These are phyloP conservation scores for Apophysomyces sp. DNA, from an alignment of 371 early-diverging fungal genomes.

Conservation along the genomic window DNA sequence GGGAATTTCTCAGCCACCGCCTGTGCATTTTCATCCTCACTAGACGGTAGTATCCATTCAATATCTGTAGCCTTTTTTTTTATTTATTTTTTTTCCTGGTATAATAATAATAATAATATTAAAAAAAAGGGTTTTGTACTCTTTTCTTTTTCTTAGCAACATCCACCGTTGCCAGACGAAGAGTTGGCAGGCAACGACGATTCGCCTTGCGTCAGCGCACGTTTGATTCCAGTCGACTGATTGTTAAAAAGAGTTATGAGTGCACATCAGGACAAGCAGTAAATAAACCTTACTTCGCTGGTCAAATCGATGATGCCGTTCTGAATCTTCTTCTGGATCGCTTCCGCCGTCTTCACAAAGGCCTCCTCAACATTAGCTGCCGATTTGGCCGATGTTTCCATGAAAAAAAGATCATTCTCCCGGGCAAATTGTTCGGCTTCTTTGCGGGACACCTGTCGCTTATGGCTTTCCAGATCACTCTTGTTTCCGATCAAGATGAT, in stretches of 20 bases:
- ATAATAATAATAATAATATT: too few relatives aligned
- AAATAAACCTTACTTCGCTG: conserved; percentile 31
- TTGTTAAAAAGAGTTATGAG: neutral
- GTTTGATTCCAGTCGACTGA: conserved; percentile 48
- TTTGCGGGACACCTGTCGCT: conserved; percentile 81
- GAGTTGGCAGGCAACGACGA: conserved; percentile 47
- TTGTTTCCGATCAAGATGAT: conserved; percentile 96
- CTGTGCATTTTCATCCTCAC: neutral
- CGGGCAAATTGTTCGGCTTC: conserved; percentile 90
- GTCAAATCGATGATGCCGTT: conserved; percentile 44
- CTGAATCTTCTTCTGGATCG: conserved; percentile 44
- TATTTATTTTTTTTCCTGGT: neutral
- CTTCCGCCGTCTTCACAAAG: conserved; percentile 43
- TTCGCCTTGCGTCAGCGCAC: conserved; percentile 43
- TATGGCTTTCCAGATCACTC: conserved; percentile 78
- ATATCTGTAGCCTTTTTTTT: neutral
- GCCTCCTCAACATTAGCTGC: conserved; percentile 88
- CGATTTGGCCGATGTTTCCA: conserved; percentile 95
- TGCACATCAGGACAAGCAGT: neutral
- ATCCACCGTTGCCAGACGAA: conserved; percentile 39
- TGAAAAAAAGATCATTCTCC: conserved; percentile 82
- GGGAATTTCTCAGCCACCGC: neutral
- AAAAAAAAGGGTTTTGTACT: neutral
- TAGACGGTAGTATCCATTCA: too few relatives aligned
- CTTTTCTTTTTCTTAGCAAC: conserved; percentile 27